Evolutionary conservation across 2,329 filamentous ascomycete species (phyloP).

Genomic region (Phaeosphaeria sp.): DNA sequence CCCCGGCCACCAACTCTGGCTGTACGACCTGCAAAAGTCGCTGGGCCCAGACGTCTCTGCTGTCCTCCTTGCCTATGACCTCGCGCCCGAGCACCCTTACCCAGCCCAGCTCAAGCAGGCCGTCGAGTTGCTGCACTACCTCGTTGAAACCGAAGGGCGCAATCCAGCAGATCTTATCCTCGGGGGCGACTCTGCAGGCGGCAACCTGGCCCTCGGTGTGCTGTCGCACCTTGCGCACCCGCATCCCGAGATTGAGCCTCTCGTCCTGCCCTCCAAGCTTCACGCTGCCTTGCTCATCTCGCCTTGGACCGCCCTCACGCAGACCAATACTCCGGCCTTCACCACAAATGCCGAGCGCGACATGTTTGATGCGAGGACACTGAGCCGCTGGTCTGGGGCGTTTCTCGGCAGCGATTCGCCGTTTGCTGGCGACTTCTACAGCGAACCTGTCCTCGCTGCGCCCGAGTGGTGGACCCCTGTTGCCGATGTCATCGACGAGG

Average conservation of each 20-base stretch:
- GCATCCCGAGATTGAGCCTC: conserved; percentile 57
- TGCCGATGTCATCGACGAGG: conserved; percentile 51
- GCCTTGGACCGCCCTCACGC: conserved; percentile 63
- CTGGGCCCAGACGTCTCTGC: conserved; percentile 57
- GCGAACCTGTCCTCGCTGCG: conserved; percentile 57
- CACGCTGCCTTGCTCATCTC: conserved; percentile 61
- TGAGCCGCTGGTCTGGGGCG: conserved; percentile 55
- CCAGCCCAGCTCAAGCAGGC: conserved; percentile 58
- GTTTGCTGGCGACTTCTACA: conserved; percentile 61
- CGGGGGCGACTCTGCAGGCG: conserved; percentile 62
- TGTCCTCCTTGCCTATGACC: conserved; percentile 64
- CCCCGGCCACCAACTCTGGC: conserved; percentile 58
- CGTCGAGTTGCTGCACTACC: conserved; percentile 51
- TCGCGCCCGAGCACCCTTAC: conserved; percentile 58
- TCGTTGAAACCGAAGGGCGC: conserved; percentile 47
- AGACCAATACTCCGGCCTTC: conserved; percentile 52
- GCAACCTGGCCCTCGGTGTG: conserved; percentile 55
- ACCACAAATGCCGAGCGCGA: conserved; percentile 59
- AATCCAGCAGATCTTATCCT: conserved; percentile 53
- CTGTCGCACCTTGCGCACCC: conserved; percentile 63
- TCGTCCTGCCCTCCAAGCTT: conserved; percentile 54
- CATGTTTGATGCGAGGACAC: conserved; percentile 52
- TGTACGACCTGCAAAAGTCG: conserved; percentile 52
- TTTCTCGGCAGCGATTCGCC: conserved; percentile 54
- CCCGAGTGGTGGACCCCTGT: conserved; percentile 61